These are phyloP conservation scores for Waitea zeae DNA, from an alignment of 1,284 basidiomycete species.

Conservation along the genomic window DNA sequence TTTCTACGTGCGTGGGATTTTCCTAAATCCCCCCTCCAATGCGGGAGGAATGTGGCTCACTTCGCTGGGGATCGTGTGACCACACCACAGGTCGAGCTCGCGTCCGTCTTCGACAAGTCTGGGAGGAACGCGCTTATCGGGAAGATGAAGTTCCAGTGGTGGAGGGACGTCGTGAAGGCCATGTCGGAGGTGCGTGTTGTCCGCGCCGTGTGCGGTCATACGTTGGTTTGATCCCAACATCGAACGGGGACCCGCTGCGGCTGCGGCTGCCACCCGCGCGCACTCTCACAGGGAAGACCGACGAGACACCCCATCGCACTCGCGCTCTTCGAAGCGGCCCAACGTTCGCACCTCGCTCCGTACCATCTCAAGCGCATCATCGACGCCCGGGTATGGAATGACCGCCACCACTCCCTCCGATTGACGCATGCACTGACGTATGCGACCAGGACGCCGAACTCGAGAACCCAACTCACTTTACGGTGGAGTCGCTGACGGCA, in stretches of 20 bases:
- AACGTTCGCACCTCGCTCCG: slow-evolving; percentile 30
- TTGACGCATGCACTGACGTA: slow-evolving; percentile 4
- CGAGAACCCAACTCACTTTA: slow-evolving; percentile 47
- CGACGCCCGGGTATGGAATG: slow-evolving; percentile 72
- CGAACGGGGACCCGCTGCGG: too few relatives aligned
- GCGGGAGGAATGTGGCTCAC: slow-evolving; percentile 5
- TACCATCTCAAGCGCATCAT: slow-evolving; percentile 80
- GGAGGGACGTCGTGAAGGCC: slow-evolving; percentile 71
- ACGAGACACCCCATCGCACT: slow-evolving; percentile 75
- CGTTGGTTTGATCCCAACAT: too few relatives aligned
- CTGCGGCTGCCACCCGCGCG: background rate
- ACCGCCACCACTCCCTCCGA: slow-evolving; percentile 8
- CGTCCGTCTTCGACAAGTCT: slow-evolving; percentile 65
- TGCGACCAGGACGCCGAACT: slow-evolving; percentile 53
- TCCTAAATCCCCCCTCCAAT: slow-evolving; percentile 1
- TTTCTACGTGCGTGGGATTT: slow-evolving; percentile 55
- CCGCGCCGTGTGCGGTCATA: background rate
- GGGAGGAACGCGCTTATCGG: slow-evolving; percentile 70
- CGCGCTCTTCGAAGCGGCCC: slow-evolving; percentile 46
- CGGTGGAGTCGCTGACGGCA: slow-evolving; percentile 49
- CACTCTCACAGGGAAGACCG: slow-evolving; percentile 37
- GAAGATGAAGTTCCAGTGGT: slow-evolving; percentile 84
- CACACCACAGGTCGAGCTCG: slow-evolving; percentile 72
- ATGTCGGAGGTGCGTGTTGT: slow-evolving; percentile 43
- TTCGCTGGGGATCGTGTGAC: too few relatives aligned